Base-by-base conservation (phyloP, 306 rosid species). In the Sesbania bispinosa region DNA sequence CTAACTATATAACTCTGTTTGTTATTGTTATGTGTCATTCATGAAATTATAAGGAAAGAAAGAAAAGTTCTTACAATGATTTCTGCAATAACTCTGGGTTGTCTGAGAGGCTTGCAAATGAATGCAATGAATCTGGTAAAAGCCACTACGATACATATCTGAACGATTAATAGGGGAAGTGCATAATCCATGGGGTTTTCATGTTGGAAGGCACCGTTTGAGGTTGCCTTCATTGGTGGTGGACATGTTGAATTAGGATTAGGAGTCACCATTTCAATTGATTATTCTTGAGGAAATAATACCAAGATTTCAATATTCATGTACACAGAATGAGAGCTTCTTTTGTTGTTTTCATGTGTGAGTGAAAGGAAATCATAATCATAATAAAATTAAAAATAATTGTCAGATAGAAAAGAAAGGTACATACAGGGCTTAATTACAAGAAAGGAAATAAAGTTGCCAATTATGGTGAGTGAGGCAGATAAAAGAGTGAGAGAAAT, bases 61-160 rank as follows among this genome's bases (percentile, higher is more conserved):
- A 19, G 26, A 35, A 8, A 35, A n/a, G n/a, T n/a, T n/a, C 80
- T 70, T 84, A 85, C 93, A 39, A 88, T 80, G 78, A 88, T 50
- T 62, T 88, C 94, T 15, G 89, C 94, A 16, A 88, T 86, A 36
- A 88, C 90, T 66, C 94, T 80, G 10, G 94, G 94, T 65, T 88
- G 90, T 35, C 82, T 83, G 41, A 88, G 87, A 30, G 94, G 94
- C 32, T 35, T 82, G 13, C 68, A 76, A 62, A 86, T 5, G 11
- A 82, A 62, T 11, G 90, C 90, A 33, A 88, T 84, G 42, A 71
- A 39, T 63, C 94, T 73, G 27, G 87, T 88, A 16, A 88, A 86
- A 2, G 2, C 61, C 0, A 88, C 83, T 16, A 88, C 89, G 73
- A 88, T 26, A 69, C 82, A 69, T 26, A 88, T 88, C 67, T 88